Evolutionary conservation across 2,329 filamentous ascomycete species (phyloP).

Genomic region (Phialophora chinensis): DNA sequence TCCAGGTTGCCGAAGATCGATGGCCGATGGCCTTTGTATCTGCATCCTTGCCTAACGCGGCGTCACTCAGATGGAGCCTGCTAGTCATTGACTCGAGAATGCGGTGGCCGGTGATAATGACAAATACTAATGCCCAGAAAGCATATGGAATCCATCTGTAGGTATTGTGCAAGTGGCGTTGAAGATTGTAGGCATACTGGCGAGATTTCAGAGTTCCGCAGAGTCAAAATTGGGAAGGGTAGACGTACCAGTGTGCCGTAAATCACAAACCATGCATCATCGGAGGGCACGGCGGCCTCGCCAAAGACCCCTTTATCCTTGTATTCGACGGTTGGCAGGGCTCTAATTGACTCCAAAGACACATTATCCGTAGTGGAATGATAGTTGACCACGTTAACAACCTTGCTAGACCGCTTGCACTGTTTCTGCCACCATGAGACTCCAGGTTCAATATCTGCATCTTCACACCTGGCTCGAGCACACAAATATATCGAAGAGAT

Average conservation of each 20-base stretch:
- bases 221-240: neutral
- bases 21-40: neutral
- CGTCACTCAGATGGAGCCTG: neutral
- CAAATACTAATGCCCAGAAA: neutral
- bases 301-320: neutral
- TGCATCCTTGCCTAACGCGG: neutral
- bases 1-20: neutral
- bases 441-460: neutral
- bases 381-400: neutral
- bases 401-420: slow-evolving; percentile 3
- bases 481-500: neutral
- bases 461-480: neutral
- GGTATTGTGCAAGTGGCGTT: slow-evolving; percentile 4
- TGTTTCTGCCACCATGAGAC: slow-evolving; percentile 8
- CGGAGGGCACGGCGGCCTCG: neutral
- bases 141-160: slow-evolving; percentile 2
- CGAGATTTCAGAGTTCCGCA: neutral
- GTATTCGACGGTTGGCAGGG: neutral
- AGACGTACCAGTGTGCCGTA: neutral
- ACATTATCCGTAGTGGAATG: slow-evolving; percentile 1
- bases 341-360: neutral
- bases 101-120: neutral
- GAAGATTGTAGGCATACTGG: slow-evolving; percentile 1
- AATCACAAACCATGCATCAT: neutral
- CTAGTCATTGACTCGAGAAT: neutral